Base-by-base conservation (phyloP, 2,329 filamentous ascomycete species). In the Fusarium algeriense region DNA sequence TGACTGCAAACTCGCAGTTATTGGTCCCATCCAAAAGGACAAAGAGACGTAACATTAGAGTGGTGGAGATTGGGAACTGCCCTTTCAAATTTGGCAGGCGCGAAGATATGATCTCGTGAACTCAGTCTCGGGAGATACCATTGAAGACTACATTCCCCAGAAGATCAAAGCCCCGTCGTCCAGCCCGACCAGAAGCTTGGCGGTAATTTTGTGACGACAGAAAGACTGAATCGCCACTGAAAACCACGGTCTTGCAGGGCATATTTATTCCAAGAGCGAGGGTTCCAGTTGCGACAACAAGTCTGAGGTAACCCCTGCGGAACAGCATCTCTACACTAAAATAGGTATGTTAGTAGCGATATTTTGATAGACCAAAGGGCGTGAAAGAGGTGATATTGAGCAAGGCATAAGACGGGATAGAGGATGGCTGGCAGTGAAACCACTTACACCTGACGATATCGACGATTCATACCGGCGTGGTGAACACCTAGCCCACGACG, bases 111-210 rank as follows among this genome's bases (percentile, higher is more conserved):
- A 95, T 85, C 55, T 92, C 88, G 67, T 88, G 86, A 3, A 90
- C 88, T 71, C 93, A 91, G 45, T 86, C 83, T 11, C 82, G 78
- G 1, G 86, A 81, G 19, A 95, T 85, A 2, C 87, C 87, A 68
- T 92, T 90, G 79, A 95, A 95, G 4, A 95, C 91, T 3, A 95
- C 91, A 74, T 95, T 95, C 61, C 93, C 93, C 3, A 95, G 86
- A 26, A 94, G 82, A 77, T 95, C 93, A 69, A 95, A 95, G 2
- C 93, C 93, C 82, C 93, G 88, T 79, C 93, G 90, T 71, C 93
- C 93, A 35, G 93, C 91, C 84, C 92, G 90, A 80, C 93, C 92
- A 61, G 92, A 89, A 11, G 89, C 91, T 78, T 95, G 93, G 12
- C 91, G 88, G 78, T 92, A 95, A 77, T 93, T 93, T 55, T 95